Base-by-base conservation (phyloP, 2,329 filamentous ascomycete species). In the Aspergillus melleus region DNA sequence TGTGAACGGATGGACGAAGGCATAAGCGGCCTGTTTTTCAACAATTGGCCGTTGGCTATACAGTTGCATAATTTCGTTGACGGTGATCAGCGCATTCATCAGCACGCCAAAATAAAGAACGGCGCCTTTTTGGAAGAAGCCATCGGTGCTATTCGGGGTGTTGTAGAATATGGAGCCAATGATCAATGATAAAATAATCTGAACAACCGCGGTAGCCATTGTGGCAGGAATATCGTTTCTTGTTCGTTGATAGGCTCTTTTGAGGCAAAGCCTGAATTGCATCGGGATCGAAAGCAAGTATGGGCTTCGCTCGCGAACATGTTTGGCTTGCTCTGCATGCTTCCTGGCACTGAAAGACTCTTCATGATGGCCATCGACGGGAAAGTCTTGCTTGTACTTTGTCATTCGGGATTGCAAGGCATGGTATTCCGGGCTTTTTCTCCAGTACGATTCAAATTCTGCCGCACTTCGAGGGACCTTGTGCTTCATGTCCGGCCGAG, bases 41-140 rank as follows among this genome's bases (percentile, higher is more conserved):
- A 63, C 52, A 26, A 60, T 50, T 20, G 39, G 53, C 3, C 52
- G 54, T 50, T 63, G 58, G 22, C 47, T 54, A 20, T 62, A 54
- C 6, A 63, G 12, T 30, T 51, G 52, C 53, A 61, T 53, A 16
- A 64, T 52, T 47, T 94, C 90, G 32, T 92, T 83, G 57, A 88
- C 88, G 68, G 86, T 88, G 61, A 87, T 82, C 66, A 94, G 92
- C 47, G 90, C 91, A 74, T 92, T 95, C 81, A 93, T 87, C 56
- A 96, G 80, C 69, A 91, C 86, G 63, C 90, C 89, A 71, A 95
- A 93, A 83, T 95, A 96, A 52, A 96, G 79, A 9, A 95, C 81
- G 42, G 88, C 87, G 60, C 89, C 90, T 55, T 90, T 86, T 67
- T 85, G 83, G 78, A 87, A 94, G 80, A 95, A 94, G 66, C 86